phyloP scores from a whole-genome alignment of 2,329 filamentous ascomycete species.

The Colletotrichum navitas region DNA sequence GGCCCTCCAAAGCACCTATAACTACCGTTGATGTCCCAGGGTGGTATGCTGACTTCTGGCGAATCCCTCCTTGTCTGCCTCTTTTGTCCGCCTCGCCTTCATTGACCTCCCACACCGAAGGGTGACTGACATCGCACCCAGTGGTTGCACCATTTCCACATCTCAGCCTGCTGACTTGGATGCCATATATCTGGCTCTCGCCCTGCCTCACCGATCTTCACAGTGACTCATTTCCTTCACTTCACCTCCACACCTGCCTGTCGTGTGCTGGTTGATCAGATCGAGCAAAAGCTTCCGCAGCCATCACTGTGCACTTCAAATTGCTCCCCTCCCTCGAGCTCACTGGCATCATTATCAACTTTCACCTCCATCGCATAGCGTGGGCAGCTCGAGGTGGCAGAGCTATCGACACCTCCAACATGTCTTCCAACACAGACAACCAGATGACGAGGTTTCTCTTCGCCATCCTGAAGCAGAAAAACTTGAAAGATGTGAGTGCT shows the following conservation, averaged over 20 bases:
- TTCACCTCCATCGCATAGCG: slow-evolving; percentile 22
- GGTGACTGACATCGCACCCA: slow-evolving; percentile 33
- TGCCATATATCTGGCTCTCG: slow-evolving; percentile 54
- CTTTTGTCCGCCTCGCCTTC: slow-evolving; percentile 46
- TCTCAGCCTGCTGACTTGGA: slow-evolving; percentile 41
- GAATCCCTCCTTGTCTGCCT: slow-evolving; percentile 42
- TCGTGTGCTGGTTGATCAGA: slow-evolving; percentile 33
- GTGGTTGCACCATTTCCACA: slow-evolving; percentile 44
- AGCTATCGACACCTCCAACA: slow-evolving; percentile 49
- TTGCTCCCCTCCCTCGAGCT: slow-evolving; percentile 43
- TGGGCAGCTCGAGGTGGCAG: slow-evolving; percentile 21
- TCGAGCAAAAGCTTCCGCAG: slow-evolving; percentile 32
- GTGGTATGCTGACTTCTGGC: slow-evolving; percentile 29
- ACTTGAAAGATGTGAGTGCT: slow-evolving; percentile 69
- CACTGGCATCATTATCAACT: slow-evolving; percentile 25
- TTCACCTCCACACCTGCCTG: slow-evolving; percentile 45
- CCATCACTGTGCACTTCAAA: slow-evolving; percentile 47
- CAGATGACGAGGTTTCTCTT: slow-evolving; percentile 70
- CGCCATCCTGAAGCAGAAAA: slow-evolving; percentile 71
- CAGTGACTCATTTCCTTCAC: slow-evolving; percentile 56
- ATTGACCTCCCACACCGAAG: slow-evolving; percentile 47
- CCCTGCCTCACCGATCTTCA: slow-evolving; percentile 58
- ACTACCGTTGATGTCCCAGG: slow-evolving; percentile 39
- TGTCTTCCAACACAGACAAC: slow-evolving; percentile 69
- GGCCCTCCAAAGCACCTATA: slow-evolving; percentile 38